phyloP scores from a whole-genome alignment of 1,139 yeast species.

The Fermentozyma sake region DNA sequence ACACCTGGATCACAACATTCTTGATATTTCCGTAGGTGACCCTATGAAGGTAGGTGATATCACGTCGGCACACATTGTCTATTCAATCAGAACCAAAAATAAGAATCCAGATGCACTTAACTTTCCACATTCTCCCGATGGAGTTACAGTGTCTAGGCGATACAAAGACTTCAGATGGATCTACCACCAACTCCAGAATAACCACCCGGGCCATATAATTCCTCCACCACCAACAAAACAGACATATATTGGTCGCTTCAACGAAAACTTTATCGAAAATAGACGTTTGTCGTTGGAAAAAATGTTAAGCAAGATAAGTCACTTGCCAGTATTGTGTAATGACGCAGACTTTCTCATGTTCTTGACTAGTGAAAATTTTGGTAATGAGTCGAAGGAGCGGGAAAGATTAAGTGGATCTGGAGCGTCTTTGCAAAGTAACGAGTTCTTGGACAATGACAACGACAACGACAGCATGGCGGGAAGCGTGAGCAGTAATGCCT shows the following conservation, averaged over 20 bases:
- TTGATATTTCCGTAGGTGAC: conserved; percentile 78
- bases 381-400: conserved; percentile 58
- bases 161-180: conserved; percentile 85
- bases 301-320: conserved; percentile 72
- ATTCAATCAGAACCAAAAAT: conserved; percentile 64
- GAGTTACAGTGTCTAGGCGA: conserved; percentile 60
- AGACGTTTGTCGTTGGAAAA: conserved; percentile 83
- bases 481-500: conserved; percentile 26
- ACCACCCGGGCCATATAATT: conserved; percentile 84
- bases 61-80: conserved; percentile 84
- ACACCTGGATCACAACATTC: conserved; percentile 21
- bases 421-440: conserved; percentile 44
- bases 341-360: conserved; percentile 80
- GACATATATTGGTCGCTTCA: conserved; percentile 77
- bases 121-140: conserved; percentile 18
- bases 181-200: conserved; percentile 79
- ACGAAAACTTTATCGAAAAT: conserved; percentile 82
- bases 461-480: conserved; percentile 14
- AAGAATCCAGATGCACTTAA: conserved; percentile 18
- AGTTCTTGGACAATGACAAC: conserved; percentile 31
- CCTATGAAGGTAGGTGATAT: conserved; percentile 91
- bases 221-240: conserved; percentile 99
- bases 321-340: conserved; percentile 50
- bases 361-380: conserved; percentile 68
- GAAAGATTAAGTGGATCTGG: conserved; percentile 54